phyloP scores from a whole-genome alignment of 345 rosid species.

The Corchorus olitorius region DNA sequence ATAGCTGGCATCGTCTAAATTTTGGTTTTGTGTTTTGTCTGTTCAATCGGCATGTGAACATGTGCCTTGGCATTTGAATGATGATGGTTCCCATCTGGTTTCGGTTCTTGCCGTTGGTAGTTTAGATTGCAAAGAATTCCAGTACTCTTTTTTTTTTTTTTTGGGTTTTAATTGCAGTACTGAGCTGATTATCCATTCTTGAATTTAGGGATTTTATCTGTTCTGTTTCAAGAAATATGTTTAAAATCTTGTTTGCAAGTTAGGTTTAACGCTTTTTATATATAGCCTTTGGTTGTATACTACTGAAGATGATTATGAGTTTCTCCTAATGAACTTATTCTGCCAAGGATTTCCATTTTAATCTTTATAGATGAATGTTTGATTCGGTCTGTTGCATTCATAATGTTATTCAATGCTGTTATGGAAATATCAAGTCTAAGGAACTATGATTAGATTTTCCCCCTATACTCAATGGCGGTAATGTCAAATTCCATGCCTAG shows the following conservation, averaged over 20 bases:
- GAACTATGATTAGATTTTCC: background rate
- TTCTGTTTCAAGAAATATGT: background rate
- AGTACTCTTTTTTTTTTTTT: background rate
- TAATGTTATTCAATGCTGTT: background rate
- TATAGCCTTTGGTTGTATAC: background rate
- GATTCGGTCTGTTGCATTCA: background rate
- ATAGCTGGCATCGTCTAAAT: conserved; percentile 12
- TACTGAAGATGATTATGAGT: background rate
- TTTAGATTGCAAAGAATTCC: background rate
- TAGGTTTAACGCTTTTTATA: background rate
- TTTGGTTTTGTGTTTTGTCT: conserved; percentile 8
- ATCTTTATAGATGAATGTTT: background rate
- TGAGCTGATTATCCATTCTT: background rate
- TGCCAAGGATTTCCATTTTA: background rate
- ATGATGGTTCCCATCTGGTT: background rate
- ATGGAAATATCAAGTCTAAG: background rate
- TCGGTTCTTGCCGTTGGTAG: background rate
- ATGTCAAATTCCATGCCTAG: background rate
- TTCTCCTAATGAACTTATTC: background rate
- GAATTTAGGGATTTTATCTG: background rate
- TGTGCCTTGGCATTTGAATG: background rate
- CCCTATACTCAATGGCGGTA: background rate
- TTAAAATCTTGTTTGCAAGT: background rate
- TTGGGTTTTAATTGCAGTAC: background rate
- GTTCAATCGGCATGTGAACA: background rate